These are phyloP conservation scores for Tuber umbilicatum DNA, from an alignment of 495 filamentous ascomycete species.

Conservation along the genomic window DNA sequence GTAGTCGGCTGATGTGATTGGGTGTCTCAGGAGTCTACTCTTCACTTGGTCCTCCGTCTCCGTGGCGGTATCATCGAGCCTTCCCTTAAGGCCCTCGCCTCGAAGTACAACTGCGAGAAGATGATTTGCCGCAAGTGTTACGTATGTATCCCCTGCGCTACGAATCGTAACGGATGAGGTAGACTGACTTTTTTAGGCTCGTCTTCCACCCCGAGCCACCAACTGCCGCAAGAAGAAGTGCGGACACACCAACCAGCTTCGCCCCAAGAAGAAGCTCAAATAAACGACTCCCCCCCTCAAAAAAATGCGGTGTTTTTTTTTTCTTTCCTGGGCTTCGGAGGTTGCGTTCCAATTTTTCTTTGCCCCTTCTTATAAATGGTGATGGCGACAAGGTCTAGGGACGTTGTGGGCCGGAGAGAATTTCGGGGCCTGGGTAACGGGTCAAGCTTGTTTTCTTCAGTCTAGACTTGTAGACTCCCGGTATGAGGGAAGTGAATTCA, in stretches of 20 bases:
- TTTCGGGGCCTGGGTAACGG: conserved; percentile 8
- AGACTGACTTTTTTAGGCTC: conserved; percentile 54
- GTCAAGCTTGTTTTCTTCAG: conserved; percentile 30
- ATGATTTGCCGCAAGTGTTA: conserved; percentile 99
- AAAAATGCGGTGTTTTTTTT: conserved; percentile 18
- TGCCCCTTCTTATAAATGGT: conserved; percentile 8
- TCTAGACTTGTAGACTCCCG: conserved; percentile 35
- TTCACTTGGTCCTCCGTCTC: conserved; percentile 97
- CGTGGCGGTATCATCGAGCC: conserved; percentile 99
- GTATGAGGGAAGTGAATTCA: conserved; percentile 32
- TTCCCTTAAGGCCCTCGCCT: conserved; percentile 93
- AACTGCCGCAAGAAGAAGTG: conserved; percentile 99
- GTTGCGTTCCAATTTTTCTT: conserved; percentile 5
- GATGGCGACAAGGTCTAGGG: conserved; percentile 4
- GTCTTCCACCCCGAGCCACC: conserved; percentile 94
- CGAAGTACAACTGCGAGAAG: conserved; percentile 99
- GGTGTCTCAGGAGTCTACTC: conserved; percentile 80
- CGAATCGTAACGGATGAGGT: background rate
- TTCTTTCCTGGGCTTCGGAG: conserved; percentile 20
- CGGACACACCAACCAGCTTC: conserved; percentile 98
- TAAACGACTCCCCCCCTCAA: conserved; percentile 54
- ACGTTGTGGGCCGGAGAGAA: conserved; percentile 6
- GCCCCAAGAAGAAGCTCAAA: conserved; percentile 99
- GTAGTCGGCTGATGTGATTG: conserved; percentile 17
- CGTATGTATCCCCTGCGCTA: conserved; percentile 51